phyloP scores from a whole-genome alignment of 2,329 filamentous ascomycete genomes.

The Botryotinia calthae region DNA sequence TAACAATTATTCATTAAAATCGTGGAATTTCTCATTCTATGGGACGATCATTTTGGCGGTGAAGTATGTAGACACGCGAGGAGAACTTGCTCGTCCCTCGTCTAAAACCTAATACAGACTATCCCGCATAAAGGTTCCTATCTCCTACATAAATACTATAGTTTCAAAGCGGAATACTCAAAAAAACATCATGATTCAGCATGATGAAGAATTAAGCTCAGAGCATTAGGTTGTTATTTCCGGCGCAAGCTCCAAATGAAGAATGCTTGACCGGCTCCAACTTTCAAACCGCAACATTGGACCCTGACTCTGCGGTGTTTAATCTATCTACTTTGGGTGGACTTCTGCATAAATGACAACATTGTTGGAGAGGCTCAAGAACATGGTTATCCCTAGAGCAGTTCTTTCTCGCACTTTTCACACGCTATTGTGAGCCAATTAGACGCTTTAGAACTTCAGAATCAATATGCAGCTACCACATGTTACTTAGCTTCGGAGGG shows the following conservation, averaged over 20 bases:
- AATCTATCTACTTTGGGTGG: not conserved
- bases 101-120: not conserved
- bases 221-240: not conserved
- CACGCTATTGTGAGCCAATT: not conserved
- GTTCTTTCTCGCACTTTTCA: not conserved
- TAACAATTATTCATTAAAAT: not conserved
- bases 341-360: slow-evolving; percentile 5
- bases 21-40: not conserved
- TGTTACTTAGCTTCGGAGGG: slow-evolving; percentile 3
- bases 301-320: slow-evolving; percentile 11
- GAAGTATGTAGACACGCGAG: not conserved
- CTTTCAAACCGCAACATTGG: not conserved
- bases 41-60: not conserved
- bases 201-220: slow-evolving; percentile 2
- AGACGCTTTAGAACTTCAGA: not conserved
- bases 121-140: not conserved
- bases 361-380: not conserved
- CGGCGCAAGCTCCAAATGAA: slow-evolving; percentile 1
- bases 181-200: not conserved
- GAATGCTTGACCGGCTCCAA: not conserved
- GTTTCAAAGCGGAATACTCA: not conserved
- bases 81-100: not conserved
- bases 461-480: not conserved
- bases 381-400: slow-evolving; percentile 11
- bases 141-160: not conserved